Percentiles rank a stretch among this genome's conserved stretches.
Conservation (phyloP, 2,329 filamentous ascomycete genomes). For the Stagonosporopsis vannaccii region DNA sequence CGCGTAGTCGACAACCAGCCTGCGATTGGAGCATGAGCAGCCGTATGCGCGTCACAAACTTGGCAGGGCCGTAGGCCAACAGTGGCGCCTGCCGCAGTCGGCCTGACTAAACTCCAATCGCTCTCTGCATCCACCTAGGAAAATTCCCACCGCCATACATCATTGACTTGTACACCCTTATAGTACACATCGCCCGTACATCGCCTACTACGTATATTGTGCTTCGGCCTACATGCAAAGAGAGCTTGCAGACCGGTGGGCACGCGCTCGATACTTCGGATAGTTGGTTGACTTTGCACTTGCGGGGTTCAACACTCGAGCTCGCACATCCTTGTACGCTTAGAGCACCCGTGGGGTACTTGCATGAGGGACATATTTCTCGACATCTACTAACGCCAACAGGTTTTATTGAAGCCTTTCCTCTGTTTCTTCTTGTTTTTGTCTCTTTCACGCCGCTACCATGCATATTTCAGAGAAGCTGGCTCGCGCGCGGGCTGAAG, state of each 20-base stretch:
- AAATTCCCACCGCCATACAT: conserved; percentile 27
- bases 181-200: not conserved
- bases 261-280: conserved; percentile 55
- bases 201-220: conserved; percentile 15
- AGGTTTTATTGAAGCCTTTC: conserved; percentile 8
- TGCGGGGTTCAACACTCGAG: conserved; percentile 20
- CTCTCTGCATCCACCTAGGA: conserved; percentile 16
- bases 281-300: conserved; percentile 37
- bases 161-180: conserved; percentile 1
- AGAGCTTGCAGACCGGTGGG: conserved; percentile 60
- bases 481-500: conserved; percentile 77
- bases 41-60: conserved; percentile 17
- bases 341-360: conserved; percentile 28
- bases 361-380: conserved; percentile 10
- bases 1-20: not conserved
- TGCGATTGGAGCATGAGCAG: conserved; percentile 9
- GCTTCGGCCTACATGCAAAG: conserved; percentile 58
- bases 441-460: conserved; percentile 46
- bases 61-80: conserved; percentile 24
- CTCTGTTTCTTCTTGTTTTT: conserved; percentile 8
- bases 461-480: conserved; percentile 99
- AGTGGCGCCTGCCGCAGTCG: conserved; percentile 6
- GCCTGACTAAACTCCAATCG: conserved; percentile 1
- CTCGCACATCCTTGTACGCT: conserved; percentile 31
- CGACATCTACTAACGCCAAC: conserved; percentile 1